Evolutionary conservation across 1,284 basidiomycete species (phyloP).

Genomic region (Thelephora terrestris): DNA sequence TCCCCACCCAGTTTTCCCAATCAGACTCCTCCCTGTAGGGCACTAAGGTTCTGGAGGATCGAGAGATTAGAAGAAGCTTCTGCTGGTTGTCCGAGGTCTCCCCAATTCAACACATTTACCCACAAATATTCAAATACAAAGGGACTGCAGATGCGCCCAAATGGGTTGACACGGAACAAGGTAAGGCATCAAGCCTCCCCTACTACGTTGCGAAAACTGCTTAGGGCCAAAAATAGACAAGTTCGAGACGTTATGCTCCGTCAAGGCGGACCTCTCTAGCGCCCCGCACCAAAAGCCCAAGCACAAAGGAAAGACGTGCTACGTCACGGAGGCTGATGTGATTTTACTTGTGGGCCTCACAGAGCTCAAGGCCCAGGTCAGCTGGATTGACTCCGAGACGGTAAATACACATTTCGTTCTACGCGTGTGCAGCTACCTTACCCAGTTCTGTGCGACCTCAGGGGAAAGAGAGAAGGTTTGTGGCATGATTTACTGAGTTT

Average conservation of each 20-base stretch:
- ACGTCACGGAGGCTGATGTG: conserved; percentile 32
- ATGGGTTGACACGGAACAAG: conserved; percentile 3
- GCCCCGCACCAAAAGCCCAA: conserved; percentile 13
- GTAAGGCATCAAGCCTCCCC: background rate
- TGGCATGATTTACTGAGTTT: no score
- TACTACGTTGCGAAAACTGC: background rate
- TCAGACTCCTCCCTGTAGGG: conserved; percentile 18
- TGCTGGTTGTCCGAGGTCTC: conserved; percentile 18
- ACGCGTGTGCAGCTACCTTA: no score
- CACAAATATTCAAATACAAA: conserved; percentile 31
- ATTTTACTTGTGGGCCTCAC: conserved; percentile 40
- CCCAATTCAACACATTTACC: conserved; percentile 19
- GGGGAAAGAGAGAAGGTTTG: no score
- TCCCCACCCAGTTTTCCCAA: background rate
- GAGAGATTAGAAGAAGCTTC: conserved; percentile 25
- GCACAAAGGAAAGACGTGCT: conserved; percentile 19
- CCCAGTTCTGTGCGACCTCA: no score
- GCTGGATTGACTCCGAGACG: conserved; percentile 28
- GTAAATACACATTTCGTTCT: no score
- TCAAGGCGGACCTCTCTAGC: conserved; percentile 30
- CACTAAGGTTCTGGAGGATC: conserved; percentile 22
- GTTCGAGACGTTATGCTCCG: conserved; percentile 34
- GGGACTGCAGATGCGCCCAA: conserved; percentile 20
- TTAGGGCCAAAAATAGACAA: conserved; percentile 21
- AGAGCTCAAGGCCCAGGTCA: conserved; percentile 32